Evolutionary conservation across 2,329 filamentous ascomycete species (phyloP).

Genomic region (Aspergillus puulaauensis): DNA sequence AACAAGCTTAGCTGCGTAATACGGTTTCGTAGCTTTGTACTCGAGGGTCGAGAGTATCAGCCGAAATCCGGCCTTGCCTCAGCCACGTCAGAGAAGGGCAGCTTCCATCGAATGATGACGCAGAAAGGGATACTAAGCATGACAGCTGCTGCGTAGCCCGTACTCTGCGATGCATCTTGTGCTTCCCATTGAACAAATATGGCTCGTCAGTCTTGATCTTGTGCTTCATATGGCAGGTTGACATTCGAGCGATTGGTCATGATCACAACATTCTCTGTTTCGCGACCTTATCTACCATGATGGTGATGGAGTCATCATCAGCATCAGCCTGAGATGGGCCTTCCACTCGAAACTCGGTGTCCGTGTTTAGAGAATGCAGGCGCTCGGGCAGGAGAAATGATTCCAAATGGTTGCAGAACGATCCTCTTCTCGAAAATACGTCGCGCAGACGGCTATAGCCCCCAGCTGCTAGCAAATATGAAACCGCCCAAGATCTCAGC

Average conservation of each 20-base stretch:
- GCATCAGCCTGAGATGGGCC: not conserved
- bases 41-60: conserved; percentile 1
- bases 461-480: not conserved
- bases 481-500: not conserved
- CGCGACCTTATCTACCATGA: not conserved
- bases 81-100: conserved; percentile 15
- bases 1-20: not conserved
- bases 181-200: not conserved
- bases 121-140: conserved; percentile 10
- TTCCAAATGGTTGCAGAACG: not conserved
- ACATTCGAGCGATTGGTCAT: conserved; percentile 7
- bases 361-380: not conserved
- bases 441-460: not conserved
- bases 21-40: not conserved
- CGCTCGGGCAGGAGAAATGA: not conserved
- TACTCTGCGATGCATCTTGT: conserved; percentile 11
- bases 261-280: not conserved
- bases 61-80: not conserved
- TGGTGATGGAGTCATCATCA: not conserved
- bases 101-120: conserved; percentile 7
- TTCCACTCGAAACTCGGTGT: not conserved
- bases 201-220: not conserved
- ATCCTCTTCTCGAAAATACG: not conserved
- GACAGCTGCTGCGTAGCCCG: conserved; percentile 12
- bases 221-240: conserved; percentile 5